Conservation (phyloP, 768 basidiomycete species). For the Dictyophora rubrovolvata region DNA sequence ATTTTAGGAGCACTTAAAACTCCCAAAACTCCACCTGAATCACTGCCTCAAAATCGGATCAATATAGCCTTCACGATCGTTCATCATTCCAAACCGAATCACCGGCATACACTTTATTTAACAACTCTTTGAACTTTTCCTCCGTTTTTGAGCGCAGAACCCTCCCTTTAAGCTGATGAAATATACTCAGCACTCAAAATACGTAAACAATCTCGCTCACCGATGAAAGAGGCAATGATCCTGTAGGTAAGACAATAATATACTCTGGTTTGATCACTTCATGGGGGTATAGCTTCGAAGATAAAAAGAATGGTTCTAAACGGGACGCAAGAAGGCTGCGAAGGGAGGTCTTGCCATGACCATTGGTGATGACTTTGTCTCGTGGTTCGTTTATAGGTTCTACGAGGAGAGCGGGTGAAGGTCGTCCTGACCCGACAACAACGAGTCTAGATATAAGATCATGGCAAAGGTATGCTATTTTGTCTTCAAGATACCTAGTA, state of each 20-base stretch:
- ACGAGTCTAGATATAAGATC: not conserved
- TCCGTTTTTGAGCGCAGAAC: not conserved
- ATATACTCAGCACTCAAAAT: no score
- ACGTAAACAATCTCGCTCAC: not conserved
- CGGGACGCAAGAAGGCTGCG: not conserved
- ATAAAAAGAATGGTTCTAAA: not conserved
- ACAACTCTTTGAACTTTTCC: not conserved
- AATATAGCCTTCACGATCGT: no score
- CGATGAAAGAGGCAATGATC: not conserved
- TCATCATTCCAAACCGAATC: not conserved
- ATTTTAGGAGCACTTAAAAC: no score
- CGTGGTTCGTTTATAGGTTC: not conserved
- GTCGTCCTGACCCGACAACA: not conserved
- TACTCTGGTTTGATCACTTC: not conserved
- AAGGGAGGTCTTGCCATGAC: not conserved
- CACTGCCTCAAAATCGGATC: no score
- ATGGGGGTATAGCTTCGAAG: not conserved
- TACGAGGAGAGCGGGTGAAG: not conserved
- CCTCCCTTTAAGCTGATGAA: not conserved
- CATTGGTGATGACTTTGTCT: not conserved
- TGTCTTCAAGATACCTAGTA: not conserved
- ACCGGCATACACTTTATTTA: not conserved
- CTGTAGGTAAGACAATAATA: not conserved
- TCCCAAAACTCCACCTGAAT: no score
- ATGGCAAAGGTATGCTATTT: not conserved